These are phyloP conservation scores for Metschnikowia gruessii DNA, from an alignment of 805 yeast species.

Conservation along the genomic window DNA sequence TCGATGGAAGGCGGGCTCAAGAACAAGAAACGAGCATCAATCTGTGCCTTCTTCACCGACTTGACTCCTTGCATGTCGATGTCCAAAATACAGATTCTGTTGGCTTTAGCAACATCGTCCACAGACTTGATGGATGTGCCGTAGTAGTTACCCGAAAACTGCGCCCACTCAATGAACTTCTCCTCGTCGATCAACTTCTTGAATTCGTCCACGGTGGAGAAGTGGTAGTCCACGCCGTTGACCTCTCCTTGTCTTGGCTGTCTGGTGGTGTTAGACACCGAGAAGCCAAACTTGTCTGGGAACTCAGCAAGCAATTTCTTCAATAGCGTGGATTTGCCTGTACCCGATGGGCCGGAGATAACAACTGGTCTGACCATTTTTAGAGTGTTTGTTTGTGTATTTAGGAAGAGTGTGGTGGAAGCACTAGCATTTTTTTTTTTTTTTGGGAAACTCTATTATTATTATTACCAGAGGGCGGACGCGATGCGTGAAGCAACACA, in stretches of 20 bases:
- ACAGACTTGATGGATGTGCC: constrained; percentile 92
- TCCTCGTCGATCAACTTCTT: constrained; percentile 66
- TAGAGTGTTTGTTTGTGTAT: not conserved
- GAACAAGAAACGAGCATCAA: constrained; percentile 83
- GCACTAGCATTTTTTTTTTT: not conserved
- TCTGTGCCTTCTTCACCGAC: constrained; percentile 76
- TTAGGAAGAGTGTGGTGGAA: not conserved
- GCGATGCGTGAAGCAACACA: constrained; percentile 8
- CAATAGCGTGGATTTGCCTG: constrained; percentile 93
- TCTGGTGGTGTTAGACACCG: constrained; percentile 92
- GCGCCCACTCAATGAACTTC: constrained; percentile 95
- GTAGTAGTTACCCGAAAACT: constrained; percentile 95
- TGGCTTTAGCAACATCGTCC: constrained; percentile 59
- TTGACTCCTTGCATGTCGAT: constrained; percentile 99
- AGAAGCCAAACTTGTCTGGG: constrained; percentile 89
- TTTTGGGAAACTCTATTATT: not conserved
- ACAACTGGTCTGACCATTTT: constrained; percentile 73
- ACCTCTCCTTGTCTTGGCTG: constrained; percentile 88
- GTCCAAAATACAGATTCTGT: constrained; percentile 85
- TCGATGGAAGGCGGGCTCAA: constrained; percentile 92
- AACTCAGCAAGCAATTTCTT: constrained; percentile 86
- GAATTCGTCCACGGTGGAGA: constrained; percentile 76
- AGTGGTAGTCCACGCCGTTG: constrained; percentile 87
- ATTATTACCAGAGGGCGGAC: not conserved
- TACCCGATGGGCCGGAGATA: constrained; percentile 94